Conservation (phyloP, 108 stramenopile species). For the Nitzschia inconspicua region DNA sequence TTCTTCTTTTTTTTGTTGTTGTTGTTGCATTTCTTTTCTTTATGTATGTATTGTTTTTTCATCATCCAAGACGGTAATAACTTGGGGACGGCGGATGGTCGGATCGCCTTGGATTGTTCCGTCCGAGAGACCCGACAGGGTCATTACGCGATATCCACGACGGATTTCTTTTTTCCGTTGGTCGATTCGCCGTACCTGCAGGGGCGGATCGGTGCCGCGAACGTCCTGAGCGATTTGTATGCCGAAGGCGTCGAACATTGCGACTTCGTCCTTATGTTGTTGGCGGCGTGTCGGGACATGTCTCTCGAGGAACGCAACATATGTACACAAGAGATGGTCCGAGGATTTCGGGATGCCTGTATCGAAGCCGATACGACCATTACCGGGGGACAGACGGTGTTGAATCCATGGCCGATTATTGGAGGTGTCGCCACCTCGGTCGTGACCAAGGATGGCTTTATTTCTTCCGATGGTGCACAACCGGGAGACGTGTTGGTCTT, state of each 20-base stretch:
- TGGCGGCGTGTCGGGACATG: slow-evolving; percentile 80
- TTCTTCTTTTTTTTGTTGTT: background rate
- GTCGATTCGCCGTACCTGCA: slow-evolving; percentile 84
- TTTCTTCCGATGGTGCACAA: slow-evolving; percentile 67
- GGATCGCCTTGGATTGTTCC: slow-evolving; percentile 76
- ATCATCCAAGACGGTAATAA: slow-evolving; percentile 56
- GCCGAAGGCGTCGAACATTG: slow-evolving; percentile 78
- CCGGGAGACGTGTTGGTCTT: slow-evolving; percentile 75
- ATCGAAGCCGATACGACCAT: slow-evolving; percentile 64
- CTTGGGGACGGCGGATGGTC: slow-evolving; percentile 65
- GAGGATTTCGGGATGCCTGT: slow-evolving; percentile 81
- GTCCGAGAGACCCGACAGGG: slow-evolving; percentile 64
- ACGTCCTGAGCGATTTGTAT: slow-evolving; percentile 84
- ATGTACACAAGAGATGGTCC: slow-evolving; percentile 76
- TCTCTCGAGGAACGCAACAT: slow-evolving; percentile 58
- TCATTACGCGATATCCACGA: slow-evolving; percentile 65
- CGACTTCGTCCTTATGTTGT: slow-evolving; percentile 80
- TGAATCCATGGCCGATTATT: slow-evolving; percentile 89
- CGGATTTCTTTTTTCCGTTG: slow-evolving; percentile 85
- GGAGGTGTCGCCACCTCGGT: slow-evolving; percentile 83
- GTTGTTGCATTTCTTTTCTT: background rate
- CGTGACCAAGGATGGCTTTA: slow-evolving; percentile 65
- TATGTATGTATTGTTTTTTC: background rate
- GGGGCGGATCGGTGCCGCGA: slow-evolving; percentile 82
- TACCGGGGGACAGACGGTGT: slow-evolving; percentile 85